Evolutionary conservation across 2,329 filamentous ascomycete species (phyloP).

Genomic region (Fusarium sororula): DNA sequence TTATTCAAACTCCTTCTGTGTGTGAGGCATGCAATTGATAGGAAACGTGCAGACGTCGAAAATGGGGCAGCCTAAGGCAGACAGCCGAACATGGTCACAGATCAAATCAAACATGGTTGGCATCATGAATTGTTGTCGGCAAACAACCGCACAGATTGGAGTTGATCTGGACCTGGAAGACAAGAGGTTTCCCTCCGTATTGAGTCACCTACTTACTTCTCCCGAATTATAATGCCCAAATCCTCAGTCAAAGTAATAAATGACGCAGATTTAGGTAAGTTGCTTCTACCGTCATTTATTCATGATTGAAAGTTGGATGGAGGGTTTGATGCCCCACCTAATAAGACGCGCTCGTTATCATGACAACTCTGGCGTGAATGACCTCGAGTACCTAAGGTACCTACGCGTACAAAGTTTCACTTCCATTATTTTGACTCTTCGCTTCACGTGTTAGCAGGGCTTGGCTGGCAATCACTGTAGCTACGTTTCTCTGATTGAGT

Average conservation of each 20-base stretch:
- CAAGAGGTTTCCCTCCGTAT: background rate
- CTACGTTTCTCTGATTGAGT: background rate
- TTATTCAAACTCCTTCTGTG: background rate
- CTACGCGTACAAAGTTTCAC: too few species aligned
- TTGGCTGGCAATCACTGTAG: background rate
- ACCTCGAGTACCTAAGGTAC: background rate
- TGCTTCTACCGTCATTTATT: constrained; percentile 4
- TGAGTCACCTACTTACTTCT: background rate
- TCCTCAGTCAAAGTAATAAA: background rate
- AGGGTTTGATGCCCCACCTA: constrained; percentile 29
- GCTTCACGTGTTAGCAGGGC: background rate
- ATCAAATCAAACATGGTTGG: constrained; percentile 5
- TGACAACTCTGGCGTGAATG: constrained; percentile 10
- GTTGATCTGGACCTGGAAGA: background rate
- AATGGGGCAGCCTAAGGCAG: constrained; percentile 13
- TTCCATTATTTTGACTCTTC: background rate
- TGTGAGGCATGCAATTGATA: background rate
- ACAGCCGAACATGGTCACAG: constrained; percentile 2
- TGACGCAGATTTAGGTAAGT: background rate
- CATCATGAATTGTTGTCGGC: constrained; percentile 2
- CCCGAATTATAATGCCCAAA: background rate
- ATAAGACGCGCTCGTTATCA: constrained; percentile 20
- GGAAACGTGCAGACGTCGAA: background rate
- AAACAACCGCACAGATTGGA: background rate
- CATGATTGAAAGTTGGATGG: background rate